Conservation (phyloP, 306 rosid species). For the Coriaria nepalensis region DNA sequence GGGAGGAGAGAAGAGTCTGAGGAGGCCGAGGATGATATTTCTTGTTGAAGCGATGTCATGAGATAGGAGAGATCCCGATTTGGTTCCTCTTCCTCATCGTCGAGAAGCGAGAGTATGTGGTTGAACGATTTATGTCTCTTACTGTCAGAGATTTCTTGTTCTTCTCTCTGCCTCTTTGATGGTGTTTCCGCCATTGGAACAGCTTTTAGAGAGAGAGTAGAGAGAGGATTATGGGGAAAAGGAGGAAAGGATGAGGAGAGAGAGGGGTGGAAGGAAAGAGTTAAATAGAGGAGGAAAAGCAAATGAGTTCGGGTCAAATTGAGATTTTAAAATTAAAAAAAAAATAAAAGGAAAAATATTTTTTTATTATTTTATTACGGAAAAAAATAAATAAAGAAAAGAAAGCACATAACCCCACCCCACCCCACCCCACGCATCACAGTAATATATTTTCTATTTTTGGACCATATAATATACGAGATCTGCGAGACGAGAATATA, state of each 20-base stretch:
- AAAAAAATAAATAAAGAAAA: too few species aligned
- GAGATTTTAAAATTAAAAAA: background rate
- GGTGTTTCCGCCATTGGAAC: constrained; percentile 32
- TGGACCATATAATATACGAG: too few species aligned
- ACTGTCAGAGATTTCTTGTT: constrained; percentile 12
- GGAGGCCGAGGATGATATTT: constrained; percentile 18
- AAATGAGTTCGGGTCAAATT: constrained; percentile 29
- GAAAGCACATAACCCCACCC: too few species aligned
- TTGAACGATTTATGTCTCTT: constrained; percentile 51
- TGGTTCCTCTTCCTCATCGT: constrained; percentile 56
- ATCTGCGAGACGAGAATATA: too few species aligned
- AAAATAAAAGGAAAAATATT: background rate
- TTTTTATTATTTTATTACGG: too few species aligned
- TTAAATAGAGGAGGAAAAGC: constrained; percentile 28
- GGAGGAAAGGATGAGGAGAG: constrained; percentile 24
- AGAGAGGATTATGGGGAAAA: background rate
- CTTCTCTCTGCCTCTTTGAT: constrained; percentile 47
- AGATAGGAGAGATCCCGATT: constrained; percentile 44
- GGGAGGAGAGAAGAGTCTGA: constrained; percentile 4
- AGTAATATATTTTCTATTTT: too few species aligned
- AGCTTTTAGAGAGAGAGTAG: background rate
- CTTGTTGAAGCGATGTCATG: constrained; percentile 58
- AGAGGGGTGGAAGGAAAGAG: constrained; percentile 17
- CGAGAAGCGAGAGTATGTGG: constrained; percentile 65
- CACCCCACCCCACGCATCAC: too few species aligned